Base-by-base conservation (phyloP, 352 stramenopile genomes). In the Phytophthora fragariaefolia region DNA sequence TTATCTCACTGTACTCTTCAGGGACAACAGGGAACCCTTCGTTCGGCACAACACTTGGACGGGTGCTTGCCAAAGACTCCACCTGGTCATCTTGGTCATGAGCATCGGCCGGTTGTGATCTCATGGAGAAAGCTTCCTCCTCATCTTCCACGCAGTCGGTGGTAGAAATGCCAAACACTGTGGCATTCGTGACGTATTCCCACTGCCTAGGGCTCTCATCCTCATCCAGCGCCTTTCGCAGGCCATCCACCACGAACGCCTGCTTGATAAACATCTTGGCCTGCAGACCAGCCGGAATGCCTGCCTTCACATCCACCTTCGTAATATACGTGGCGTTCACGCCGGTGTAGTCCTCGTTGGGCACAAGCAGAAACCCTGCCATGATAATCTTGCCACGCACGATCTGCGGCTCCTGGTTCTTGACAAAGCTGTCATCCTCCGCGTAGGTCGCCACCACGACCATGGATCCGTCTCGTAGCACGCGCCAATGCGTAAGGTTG, bases 211-310 rank as follows among this genome's bases (percentile, higher is more conserved):
- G 40, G 3, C 26, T 50, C 17, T 77, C 67, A n/a, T 85, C 71
- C 0, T 91, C 77, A 20, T 91, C 80, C 12, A 90, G 71, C 26
- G 74, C 80, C 30, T 75, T 81, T 12, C 79, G 80, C 20, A 90
- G 38, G 30, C 74, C 80, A 36, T 90, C 82, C 42, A 90, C 79
- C 26, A 91, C 74, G 36, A 89, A 89, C 23, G 76, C 79, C 53
- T 91, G 83, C 73, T 90, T 91, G 38, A 86, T 71, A 45, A 91
- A 87, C 64, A 91, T 73, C 65, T 89, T 89, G n/a, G 77, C 80
- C 60, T 91, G 80, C 17, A 91, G 65, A 17, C 75, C 58, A 17
- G 64, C 53, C 0, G 77, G 80, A 23, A 90, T 88, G 27, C 80
- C 80, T 20, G 74, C 80, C 53, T 89, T 87, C 23, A 91, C 59